These are phyloP conservation scores for Euryodendron excelsum DNA, from an alignment of 148 eudicot species.

Conservation along the genomic window DNA sequence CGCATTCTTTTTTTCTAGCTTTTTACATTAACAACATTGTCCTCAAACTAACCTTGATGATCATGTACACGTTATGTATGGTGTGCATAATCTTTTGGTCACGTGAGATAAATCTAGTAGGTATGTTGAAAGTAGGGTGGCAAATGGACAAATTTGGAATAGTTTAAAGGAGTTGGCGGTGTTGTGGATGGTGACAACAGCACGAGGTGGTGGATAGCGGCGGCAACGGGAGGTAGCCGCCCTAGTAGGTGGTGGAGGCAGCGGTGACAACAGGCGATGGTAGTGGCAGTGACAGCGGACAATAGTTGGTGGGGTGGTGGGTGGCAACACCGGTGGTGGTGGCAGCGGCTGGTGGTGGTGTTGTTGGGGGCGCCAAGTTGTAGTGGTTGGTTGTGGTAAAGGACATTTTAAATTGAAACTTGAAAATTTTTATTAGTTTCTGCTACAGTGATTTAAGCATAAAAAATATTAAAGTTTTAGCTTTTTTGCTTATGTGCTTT, in stretches of 20 bases:
- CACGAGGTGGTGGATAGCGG: neutral
- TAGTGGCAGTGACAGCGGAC: neutral
- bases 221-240: neutral
- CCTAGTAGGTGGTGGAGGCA: neutral
- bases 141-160: neutral
- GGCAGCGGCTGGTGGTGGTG: neutral
- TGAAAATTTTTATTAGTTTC: no score
- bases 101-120: no score
- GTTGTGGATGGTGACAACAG: neutral
- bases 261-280: no score
- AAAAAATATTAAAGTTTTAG: neutral
- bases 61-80: neutral
- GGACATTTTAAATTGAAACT: no score
- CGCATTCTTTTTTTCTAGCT: neutral
- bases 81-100: no score
- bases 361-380: neutral
- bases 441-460: no score
- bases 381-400: no score
- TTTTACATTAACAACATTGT: neutral
- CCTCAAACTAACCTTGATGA: no score
- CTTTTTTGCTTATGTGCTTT: no score
- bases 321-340: neutral
- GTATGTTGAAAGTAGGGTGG: neutral
- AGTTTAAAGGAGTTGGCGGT: neutral
- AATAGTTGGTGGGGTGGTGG: neutral